Percentiles rank a stretch among this genome's conserved stretches.
Evolutionary conservation across 2,329 filamentous ascomycete species (phyloP).

Genomic region (Ophiostoma perfectum): DNA sequence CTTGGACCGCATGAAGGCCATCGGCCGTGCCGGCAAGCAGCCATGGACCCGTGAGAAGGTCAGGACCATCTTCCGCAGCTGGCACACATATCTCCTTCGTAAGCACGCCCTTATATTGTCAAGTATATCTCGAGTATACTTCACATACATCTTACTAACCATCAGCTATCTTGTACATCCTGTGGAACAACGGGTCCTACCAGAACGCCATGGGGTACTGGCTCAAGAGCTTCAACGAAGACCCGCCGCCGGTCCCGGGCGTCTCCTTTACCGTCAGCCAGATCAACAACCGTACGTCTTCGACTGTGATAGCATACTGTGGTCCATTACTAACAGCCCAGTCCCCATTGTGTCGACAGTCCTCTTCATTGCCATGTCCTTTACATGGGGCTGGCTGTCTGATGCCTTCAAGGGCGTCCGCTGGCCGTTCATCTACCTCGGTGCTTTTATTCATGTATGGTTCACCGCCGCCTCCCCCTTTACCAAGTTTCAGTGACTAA

Average conservation of each 20-base stretch:
- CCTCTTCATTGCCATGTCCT: constrained; percentile 35
- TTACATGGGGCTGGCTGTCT: constrained; percentile 37
- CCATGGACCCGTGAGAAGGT: constrained; percentile 36
- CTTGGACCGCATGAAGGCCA: constrained; percentile 29
- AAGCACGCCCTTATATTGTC: not conserved
- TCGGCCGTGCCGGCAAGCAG: constrained; percentile 32
- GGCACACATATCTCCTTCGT: constrained; percentile 36
- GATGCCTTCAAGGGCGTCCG: constrained; percentile 34
- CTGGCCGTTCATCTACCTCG: constrained; percentile 38
- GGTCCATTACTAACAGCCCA: constrained; percentile 8
- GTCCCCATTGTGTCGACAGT: constrained; percentile 33
- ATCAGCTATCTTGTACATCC: constrained; percentile 33
- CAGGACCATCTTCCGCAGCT: constrained; percentile 34
- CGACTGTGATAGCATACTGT: not conserved
- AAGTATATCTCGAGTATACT: not conserved
- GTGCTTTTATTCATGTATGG: constrained; percentile 34
- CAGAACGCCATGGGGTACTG: constrained; percentile 40
- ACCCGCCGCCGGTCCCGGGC: constrained; percentile 35
- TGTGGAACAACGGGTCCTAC: constrained; percentile 37
- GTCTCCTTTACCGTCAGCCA: constrained; percentile 32
- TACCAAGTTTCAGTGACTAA: not conserved
- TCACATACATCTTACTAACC: not conserved
- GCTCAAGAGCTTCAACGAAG: constrained; percentile 38
- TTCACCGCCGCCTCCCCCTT: not conserved
- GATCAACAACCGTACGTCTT: constrained; percentile 29